A percentile compares a stretch with the other conserved stretches of the same genome.
These are phyloP conservation scores for Poteriospumella lacustris DNA, from an alignment of 108 stramenopile genomes.

Conservation along the genomic window DNA sequence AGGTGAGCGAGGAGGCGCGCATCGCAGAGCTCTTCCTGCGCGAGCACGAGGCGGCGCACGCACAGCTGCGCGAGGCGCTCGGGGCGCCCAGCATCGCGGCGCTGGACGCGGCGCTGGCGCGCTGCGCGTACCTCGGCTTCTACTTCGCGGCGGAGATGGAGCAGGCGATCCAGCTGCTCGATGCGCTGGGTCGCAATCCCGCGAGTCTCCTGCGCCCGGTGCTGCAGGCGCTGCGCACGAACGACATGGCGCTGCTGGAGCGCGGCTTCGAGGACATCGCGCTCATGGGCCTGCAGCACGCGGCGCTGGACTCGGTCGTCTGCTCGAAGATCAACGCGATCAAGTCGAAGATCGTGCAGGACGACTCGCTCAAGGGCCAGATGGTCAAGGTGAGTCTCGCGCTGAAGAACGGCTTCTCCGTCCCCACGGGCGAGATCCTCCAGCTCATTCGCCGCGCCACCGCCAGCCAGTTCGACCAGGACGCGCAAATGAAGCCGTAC, in stretches of 20 bases:
- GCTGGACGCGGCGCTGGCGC: too few relatives aligned
- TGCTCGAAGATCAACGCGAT: not conserved
- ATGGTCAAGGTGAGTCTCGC: not conserved
- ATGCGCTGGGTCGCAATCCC: not conserved
- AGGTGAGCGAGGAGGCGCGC: too few relatives aligned
- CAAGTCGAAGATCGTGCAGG: not conserved
- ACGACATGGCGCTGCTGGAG: not conserved
- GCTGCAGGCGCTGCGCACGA: not conserved
- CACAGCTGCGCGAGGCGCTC: too few relatives aligned
- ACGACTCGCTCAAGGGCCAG: not conserved
- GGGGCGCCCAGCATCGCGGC: too few relatives aligned
- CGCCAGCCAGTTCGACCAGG: not conserved
- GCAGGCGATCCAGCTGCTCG: not conserved
- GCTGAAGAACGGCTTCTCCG: not conserved
- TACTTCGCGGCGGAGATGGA: too few relatives aligned
- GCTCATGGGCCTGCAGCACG: not conserved
- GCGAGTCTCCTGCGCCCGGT: not conserved
- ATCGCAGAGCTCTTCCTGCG: too few relatives aligned
- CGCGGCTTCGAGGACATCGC: not conserved
- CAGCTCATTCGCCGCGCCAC: not conserved
- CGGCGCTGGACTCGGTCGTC: not conserved
- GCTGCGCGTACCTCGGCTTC: too few relatives aligned
- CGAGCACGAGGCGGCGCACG: too few relatives aligned
- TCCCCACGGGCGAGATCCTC: not conserved
- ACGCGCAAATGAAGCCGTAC: not conserved